Evolutionary conservation across 2,329 filamentous ascomycete genomes (phyloP), one percentile per base, ranked within the genome.

Genomic region (Botrytis pseudocinerea): DNA sequence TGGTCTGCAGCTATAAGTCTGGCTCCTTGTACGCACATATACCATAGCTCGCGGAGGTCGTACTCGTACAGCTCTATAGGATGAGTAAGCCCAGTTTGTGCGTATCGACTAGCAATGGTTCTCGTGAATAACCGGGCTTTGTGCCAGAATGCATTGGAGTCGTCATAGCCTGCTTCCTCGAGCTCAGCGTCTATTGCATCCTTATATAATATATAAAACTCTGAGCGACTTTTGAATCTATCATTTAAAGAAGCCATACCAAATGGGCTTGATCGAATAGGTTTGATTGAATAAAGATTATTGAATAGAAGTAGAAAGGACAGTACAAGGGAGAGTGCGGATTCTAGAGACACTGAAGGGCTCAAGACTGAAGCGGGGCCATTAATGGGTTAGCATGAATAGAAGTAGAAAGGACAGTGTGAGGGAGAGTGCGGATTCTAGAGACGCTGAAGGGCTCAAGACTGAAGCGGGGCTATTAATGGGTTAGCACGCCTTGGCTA

Each of bases 161-260:
- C 2, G 25, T n/a, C 0, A 4, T 1, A 16, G 5, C 1, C 25
- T 54, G 51, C 25, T 54, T 54, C 2, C 1, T 0, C 25, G 2
- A 54, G 12, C n/a, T 54, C 14, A 25, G 12, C 14, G 14, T 28
- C 25, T 16, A 54, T 1, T n/a, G 5, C 12, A 1, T 54, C 12
- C 5, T 54, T 54, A 4, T 54, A 2, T n/a, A 54, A 8, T 6
- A 3, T 28, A 5, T 28, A 5, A 1, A 54, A 54, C 2, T n/a
- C 25, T 12, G 5, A 54, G 12, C 25, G 51, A 12, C 51, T 54
- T 54, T 28, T n/a, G 51, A 54, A 4, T n/a, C 10, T 7, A 25
- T 54, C 5, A 3, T n/a, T 54, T 54, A 54, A 4, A 12, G 51
- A 54, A 7, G 25, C 5, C 14, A 54, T 54, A 1, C 4, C 22